Evolutionary conservation across 345 rosid genomes (phyloP), one percentile per base, ranked within the genome.

Genomic region (Hypericum perforatum): DNA sequence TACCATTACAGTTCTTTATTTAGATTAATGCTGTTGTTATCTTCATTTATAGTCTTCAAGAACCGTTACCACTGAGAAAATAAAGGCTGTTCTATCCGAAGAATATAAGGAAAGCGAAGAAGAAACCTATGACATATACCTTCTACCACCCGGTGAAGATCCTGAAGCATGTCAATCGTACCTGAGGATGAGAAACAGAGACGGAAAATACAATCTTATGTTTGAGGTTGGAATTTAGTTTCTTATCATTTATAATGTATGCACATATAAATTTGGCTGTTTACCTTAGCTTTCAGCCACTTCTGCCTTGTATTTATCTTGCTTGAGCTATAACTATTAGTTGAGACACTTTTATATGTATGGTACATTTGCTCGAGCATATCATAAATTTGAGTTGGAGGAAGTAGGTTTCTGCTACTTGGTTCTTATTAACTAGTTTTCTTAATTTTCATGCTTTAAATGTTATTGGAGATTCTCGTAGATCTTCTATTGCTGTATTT

Each of bases 131-230:
- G 98, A 88, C 78, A 92, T 88, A 61, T 92, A 88, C 81, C 91
- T 92, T 67, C 80, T 92, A 54, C 98, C 98, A 43, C 98, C 98
- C 5, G 97, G 94, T 45, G 98, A 92, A 82, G 97, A 92, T 76
- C 98, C 98, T 54, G 98, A 92, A 77, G 98, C 98, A 39, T 92
- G 98, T 49, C 98, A 92, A 64, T 92, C 98, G 6, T 88, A 92
- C 68, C 74, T 92, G 66, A 81, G 98, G 81, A 88, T 85, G 98
- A 84, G 98, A 75, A 92, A 92, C 70, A 82, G 95, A 52, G 98
- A 92, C 76, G 98, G 98, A 32, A 88, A 92, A 62, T 92, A 92
- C 73, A 88, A 77, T 82, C 95, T 88, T 64, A 92, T 92, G 98
- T 92, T 92, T 45, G 98, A 85, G 98, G 98, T 92, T 64, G 56